These are phyloP conservation scores for Suillus sp. DNA, from an alignment of 768 basidiomycete species.

Conservation along the genomic window DNA sequence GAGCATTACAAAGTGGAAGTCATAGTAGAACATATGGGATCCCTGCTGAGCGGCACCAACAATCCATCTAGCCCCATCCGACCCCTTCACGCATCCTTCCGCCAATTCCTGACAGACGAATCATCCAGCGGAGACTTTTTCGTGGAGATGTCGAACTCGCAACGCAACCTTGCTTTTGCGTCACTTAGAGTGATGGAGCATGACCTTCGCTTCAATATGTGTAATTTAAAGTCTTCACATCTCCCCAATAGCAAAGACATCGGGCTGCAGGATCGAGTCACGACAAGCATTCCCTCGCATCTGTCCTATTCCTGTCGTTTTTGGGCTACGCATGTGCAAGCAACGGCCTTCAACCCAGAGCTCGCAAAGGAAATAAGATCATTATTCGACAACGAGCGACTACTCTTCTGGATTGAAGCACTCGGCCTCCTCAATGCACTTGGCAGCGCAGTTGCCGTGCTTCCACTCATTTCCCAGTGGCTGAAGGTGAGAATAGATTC, in stretches of 20 bases:
- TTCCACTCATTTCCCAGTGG: not conserved
- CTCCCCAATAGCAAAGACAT: conserved; percentile 29
- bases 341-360: not conserved
- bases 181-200: conserved; percentile 27
- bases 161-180: not conserved
- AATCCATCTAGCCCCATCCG: not conserved
- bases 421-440: too few species aligned
- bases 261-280: not conserved
- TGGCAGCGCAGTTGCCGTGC: not conserved
- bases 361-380: not conserved
- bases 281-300: conserved; percentile 8
- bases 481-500: not conserved
- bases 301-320: conserved; percentile 19
- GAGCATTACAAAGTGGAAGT: not conserved
- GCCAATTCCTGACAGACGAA: conserved; percentile 25
- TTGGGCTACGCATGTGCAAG: conserved; percentile 16
- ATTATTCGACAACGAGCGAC: conserved; percentile 10
- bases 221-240: conserved; percentile 33
- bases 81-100: too few species aligned
- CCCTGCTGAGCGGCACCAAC: conserved; percentile 11
- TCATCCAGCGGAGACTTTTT: conserved; percentile 18
- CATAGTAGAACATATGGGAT: conserved; percentile 4
- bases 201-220: too few species aligned
- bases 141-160: conserved; percentile 9
- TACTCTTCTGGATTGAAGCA: conserved; percentile 15